phyloP scores from a whole-genome alignment of 306 rosid species.

The Gastrolobium villosum region DNA sequence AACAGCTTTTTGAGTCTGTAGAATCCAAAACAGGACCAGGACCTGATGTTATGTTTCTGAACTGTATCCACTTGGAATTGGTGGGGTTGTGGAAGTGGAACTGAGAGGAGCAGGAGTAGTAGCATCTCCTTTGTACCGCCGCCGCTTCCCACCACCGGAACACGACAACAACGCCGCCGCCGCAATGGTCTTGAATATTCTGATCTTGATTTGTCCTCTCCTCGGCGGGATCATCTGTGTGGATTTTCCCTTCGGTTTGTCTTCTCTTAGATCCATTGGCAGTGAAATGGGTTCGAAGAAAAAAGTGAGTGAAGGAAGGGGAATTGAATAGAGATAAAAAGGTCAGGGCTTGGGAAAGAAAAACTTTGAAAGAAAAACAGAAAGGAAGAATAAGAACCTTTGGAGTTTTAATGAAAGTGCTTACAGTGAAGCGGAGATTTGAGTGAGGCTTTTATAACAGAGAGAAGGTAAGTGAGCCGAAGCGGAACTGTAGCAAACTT shows the following conservation, averaged over 20 bases:
- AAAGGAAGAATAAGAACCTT: no score
- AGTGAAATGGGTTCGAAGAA: background rate
- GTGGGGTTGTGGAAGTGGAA: constrained; percentile 52
- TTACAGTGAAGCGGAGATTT: no score
- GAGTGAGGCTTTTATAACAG: no score
- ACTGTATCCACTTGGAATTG: constrained; percentile 44
- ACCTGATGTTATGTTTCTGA: background rate
- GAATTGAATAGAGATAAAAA: background rate
- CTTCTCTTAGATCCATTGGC: background rate
- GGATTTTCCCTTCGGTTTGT: background rate
- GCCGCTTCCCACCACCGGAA: background rate
- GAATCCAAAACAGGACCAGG: background rate
- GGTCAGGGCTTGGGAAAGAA: no score
- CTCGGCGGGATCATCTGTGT: background rate
- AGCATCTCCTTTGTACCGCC: background rate
- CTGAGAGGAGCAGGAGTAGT: constrained; percentile 39
- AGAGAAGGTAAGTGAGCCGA: no score
- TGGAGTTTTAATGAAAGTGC: no score
- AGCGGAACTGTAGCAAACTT: no score
- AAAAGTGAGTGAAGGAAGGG: background rate
- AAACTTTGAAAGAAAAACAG: no score
- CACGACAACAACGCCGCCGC: constrained; percentile 16
- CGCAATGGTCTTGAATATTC: constrained; percentile 49
- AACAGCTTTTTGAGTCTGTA: background rate
- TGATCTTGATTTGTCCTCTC: constrained; percentile 59